phyloP scores from a whole-genome alignment of 495 filamentous ascomycete genomes.

The Neurospora discreta region DNA sequence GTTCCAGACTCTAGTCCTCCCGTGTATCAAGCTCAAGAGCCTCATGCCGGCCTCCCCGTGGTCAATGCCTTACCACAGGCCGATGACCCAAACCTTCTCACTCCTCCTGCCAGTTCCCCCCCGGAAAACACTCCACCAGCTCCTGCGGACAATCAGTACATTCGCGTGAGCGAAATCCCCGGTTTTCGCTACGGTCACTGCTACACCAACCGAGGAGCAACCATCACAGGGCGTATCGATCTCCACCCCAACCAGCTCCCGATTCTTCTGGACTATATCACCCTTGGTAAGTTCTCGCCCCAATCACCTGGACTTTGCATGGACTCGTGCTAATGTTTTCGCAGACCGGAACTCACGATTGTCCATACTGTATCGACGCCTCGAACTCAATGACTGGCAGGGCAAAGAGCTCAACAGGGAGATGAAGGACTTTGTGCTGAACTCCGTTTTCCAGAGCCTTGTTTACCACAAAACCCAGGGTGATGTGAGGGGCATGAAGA shows the following conservation, averaged over 20 bases:
- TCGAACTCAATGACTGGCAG: neutral
- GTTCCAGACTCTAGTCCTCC: neutral
- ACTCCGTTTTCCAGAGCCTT: neutral
- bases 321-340: neutral
- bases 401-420: slow-evolving; percentile 1
- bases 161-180: neutral
- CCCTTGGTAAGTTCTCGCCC: neutral
- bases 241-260: neutral
- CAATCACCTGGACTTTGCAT: neutral
- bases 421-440: neutral
- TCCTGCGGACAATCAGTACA: neutral
- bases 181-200: neutral
- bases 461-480: neutral
- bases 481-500: neutral
- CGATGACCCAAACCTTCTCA: neutral
- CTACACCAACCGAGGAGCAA: neutral
- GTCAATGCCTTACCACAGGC: neutral
- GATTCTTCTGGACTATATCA: neutral
- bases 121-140: neutral
- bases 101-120: neutral
- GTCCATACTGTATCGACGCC: neutral
- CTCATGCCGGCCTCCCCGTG: neutral
- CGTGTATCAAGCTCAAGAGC: neutral
- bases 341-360: neutral
- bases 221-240: neutral